Percentiles rank a stretch among this genome's conserved stretches.
Evolutionary conservation across 345 rosid species (phyloP).

Genomic region (Theobroma cacao): DNA sequence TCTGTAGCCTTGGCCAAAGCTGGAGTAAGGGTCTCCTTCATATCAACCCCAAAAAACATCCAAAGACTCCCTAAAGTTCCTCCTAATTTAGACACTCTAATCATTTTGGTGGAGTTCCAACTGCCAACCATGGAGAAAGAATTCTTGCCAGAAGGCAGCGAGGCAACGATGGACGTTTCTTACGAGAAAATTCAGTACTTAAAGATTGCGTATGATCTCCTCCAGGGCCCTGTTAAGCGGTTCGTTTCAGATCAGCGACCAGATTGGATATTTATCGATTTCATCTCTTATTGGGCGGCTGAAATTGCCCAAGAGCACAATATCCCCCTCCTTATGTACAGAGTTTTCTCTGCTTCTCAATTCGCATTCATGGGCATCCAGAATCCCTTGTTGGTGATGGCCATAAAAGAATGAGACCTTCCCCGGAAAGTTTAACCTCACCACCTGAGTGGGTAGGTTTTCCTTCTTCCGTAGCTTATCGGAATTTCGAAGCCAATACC

Average conservation of each 20-base stretch:
- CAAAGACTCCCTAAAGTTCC: not conserved
- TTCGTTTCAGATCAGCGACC: slow-evolving; percentile 9
- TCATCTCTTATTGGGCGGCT: slow-evolving; percentile 15
- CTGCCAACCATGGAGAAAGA: not conserved
- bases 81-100: not conserved
- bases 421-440: slow-evolving; percentile 17
- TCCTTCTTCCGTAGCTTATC: slow-evolving; percentile 13
- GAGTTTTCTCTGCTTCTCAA: not conserved
- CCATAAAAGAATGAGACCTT: not conserved
- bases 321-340: slow-evolving; percentile 16
- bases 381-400: slow-evolving; percentile 8
- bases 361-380: slow-evolving; percentile 11
- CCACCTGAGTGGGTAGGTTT: slow-evolving; percentile 18
- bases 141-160: not conserved
- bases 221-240: slow-evolving; percentile 18
- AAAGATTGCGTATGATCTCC: slow-evolving; percentile 28
- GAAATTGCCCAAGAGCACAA: slow-evolving; percentile 14
- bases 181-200: slow-evolving; percentile 7
- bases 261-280: slow-evolving; percentile 27
- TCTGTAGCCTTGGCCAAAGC: slow-evolving; percentile 21
- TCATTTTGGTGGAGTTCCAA: not conserved
- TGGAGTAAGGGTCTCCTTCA: slow-evolving; percentile 19
- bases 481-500: not conserved
- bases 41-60: slow-evolving; percentile 17
- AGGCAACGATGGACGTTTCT: slow-evolving; percentile 5